These are phyloP conservation scores for Fragaria nilgerrensis DNA, from an alignment of 306 rosid species.

Conservation along the genomic window DNA sequence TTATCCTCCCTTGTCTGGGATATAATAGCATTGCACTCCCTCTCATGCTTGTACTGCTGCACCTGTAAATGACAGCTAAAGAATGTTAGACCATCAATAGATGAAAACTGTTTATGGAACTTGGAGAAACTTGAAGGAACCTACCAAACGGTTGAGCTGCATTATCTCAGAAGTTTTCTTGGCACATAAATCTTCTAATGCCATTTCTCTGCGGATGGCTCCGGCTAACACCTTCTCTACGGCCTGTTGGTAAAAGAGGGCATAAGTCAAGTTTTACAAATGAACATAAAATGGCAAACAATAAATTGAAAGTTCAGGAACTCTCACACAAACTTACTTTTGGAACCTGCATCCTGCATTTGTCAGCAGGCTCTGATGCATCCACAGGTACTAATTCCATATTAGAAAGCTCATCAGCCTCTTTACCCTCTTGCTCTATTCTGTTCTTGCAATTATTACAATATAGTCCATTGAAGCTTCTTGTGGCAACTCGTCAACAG, in stretches of 20 bases:
- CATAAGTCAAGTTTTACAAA: slow-evolving; percentile 16
- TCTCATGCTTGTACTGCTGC: slow-evolving; percentile 89
- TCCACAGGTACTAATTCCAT: slow-evolving; percentile 72
- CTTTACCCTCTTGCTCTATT: slow-evolving; percentile 51
- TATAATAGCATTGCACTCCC: slow-evolving; percentile 83
- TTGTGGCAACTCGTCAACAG: slow-evolving; percentile 39
- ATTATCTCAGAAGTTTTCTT: slow-evolving; percentile 71
- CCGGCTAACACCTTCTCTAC: slow-evolving; percentile 94
- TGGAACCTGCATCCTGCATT: slow-evolving; percentile 68
- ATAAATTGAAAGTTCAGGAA: slow-evolving; percentile 25
- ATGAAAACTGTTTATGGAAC: slow-evolving; percentile 17
- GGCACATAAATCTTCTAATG: slow-evolving; percentile 83
- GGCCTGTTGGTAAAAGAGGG: slow-evolving; percentile 41
- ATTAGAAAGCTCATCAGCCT: slow-evolving; percentile 48
- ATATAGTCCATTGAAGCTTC: slow-evolving; percentile 48
- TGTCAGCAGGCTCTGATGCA: slow-evolving; percentile 59
- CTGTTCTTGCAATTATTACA: slow-evolving; percentile 70
- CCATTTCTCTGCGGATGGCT: slow-evolving; percentile 98
- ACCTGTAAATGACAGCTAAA: slow-evolving; percentile 52
- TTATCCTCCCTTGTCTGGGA: slow-evolving; percentile 93
- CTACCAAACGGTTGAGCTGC: slow-evolving; percentile 93
- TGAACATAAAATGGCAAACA: slow-evolving; percentile 12
- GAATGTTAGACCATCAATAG: slow-evolving; percentile 31
- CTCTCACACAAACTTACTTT: slow-evolving; percentile 54
- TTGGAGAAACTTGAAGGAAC: slow-evolving; percentile 25